Evolutionary conservation across 2,329 filamentous ascomycete genomes (phyloP).

Genomic region (Geosmithia morbida): DNA sequence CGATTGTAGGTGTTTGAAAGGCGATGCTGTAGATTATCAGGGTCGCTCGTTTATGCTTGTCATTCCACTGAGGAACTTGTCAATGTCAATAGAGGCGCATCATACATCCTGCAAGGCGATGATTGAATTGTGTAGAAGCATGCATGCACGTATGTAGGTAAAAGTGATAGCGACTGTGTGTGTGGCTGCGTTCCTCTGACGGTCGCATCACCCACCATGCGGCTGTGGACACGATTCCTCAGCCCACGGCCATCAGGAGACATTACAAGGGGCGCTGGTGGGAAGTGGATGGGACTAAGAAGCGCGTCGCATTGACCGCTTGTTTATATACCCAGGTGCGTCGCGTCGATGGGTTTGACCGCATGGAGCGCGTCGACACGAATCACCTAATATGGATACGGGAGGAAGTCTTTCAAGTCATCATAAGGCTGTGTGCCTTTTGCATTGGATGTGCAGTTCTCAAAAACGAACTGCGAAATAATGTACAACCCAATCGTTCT

Average conservation of each 20-base stretch:
- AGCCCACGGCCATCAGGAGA: background rate
- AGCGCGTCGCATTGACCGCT: background rate
- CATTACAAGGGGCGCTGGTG: background rate
- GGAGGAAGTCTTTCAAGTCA: background rate
- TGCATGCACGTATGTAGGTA: background rate
- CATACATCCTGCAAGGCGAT: background rate
- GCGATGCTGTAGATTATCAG: constrained; percentile 12
- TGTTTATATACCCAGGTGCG: background rate
- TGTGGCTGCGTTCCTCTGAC: background rate
- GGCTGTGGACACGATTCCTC: background rate
- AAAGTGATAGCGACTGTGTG: too few species aligned
- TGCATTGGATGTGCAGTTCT: constrained; percentile 14
- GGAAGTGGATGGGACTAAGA: too few species aligned
- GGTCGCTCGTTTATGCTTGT: too few species aligned
- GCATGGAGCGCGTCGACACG: background rate
- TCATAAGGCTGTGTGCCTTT: constrained; percentile 3
- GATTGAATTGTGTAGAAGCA: background rate
- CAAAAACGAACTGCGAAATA: constrained; percentile 11
- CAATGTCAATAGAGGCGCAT: background rate
- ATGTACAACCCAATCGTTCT: constrained; percentile 28
- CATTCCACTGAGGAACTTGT: background rate
- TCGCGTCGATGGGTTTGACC: background rate
- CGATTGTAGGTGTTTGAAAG: constrained; percentile 14
- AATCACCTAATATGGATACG: background rate
- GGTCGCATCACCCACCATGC: background rate